Conservation (phyloP, 1,139 yeast species). For the Chernovozyma aurita region DNA sequence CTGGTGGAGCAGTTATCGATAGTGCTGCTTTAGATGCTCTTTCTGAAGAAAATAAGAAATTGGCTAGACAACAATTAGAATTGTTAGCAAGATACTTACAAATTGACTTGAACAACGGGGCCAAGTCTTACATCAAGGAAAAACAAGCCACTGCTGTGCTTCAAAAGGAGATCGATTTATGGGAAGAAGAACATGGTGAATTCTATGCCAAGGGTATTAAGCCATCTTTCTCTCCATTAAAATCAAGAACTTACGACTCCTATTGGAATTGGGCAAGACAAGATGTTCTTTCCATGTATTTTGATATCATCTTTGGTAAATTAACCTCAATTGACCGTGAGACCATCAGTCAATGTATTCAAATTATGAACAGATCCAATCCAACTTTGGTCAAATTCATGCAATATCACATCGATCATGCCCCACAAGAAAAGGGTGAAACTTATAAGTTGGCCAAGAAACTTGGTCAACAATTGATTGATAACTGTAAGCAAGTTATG, state of each 20-base stretch:
- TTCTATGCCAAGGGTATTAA: conserved; percentile 87
- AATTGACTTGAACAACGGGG: conserved; percentile 87
- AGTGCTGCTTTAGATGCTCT: conserved; percentile 95
- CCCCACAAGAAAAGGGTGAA: conserved; percentile 86
- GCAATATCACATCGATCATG: conserved; percentile 95
- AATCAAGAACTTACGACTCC: conserved; percentile 94
- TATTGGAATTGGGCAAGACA: conserved; percentile 99
- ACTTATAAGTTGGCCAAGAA: conserved; percentile 83
- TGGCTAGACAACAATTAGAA: conserved; percentile 95
- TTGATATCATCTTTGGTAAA: conserved; percentile 92
- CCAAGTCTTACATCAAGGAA: conserved; percentile 79
- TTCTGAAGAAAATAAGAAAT: conserved; percentile 81
- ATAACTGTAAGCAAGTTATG: conserved; percentile 87
- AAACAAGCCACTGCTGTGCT: conserved; percentile 80
- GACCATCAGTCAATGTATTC: conserved; percentile 92
- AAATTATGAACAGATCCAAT: conserved; percentile 95
- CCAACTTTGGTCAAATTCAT: conserved; percentile 91
- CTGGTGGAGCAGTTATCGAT: conserved; percentile 88
- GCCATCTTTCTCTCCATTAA: conserved; percentile 85
- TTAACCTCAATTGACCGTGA: conserved; percentile 89
- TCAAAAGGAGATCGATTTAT: conserved; percentile 86
- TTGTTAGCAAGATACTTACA: conserved; percentile 92
- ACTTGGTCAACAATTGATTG: conserved; percentile 89
- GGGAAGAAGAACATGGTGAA: conserved; percentile 95
- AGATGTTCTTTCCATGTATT: conserved; percentile 90